Evolutionary conservation across 352 stramenopile genomes (phyloP), one percentile per base, ranked within the genome.

Genomic region (Phytophthora lateralis): DNA sequence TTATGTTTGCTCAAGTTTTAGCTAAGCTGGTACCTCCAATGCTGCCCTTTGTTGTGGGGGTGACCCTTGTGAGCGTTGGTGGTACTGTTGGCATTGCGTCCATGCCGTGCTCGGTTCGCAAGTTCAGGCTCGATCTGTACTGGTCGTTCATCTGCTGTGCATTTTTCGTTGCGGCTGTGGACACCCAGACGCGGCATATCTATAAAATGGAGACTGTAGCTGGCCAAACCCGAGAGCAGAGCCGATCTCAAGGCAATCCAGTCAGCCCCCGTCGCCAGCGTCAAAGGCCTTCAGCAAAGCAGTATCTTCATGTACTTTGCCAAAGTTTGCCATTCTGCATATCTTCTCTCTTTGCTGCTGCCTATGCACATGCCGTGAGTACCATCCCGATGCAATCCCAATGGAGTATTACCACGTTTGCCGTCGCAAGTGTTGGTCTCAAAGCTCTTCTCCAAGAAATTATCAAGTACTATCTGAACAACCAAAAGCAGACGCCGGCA

Each of bases 171-270:
- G 35, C 53, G 6, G 39, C 35, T 7, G 39, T 32, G 8, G 46
- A 64, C 20, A 46, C 38, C 29, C 45, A 49, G n/a, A 64, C 56
- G 6, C 37, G 47, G 8, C 47, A 53, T 12, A 48, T 64, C 42
- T 53, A 57, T 14, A 27, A 39, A 29, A 5, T 18, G 7, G 12
- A 53, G 15, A 64, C 56, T 1, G 44, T 54, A 6, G 24, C 20
- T n/a, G 56, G 56, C 17, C 46, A 34, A 8, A 15, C 38, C 1
- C 18, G 29, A 15, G 39, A 38, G 6, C 21, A 26, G 14, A 34
- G 20, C 35, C 29, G 26, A 42, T 43, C 8, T 43, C 38, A 64
- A 57, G 20, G 10, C 41, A 15, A 37, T 29, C 1, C 30, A 47
- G 8, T 39, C 52, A 38, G 56, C 21, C 21, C 21, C 3, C 21